A percentile compares a stretch with the other conserved stretches of the same genome.
phyloP scores from a whole-genome alignment of 2,329 filamentous ascomycete species.

The Aspergillus neoniger region DNA sequence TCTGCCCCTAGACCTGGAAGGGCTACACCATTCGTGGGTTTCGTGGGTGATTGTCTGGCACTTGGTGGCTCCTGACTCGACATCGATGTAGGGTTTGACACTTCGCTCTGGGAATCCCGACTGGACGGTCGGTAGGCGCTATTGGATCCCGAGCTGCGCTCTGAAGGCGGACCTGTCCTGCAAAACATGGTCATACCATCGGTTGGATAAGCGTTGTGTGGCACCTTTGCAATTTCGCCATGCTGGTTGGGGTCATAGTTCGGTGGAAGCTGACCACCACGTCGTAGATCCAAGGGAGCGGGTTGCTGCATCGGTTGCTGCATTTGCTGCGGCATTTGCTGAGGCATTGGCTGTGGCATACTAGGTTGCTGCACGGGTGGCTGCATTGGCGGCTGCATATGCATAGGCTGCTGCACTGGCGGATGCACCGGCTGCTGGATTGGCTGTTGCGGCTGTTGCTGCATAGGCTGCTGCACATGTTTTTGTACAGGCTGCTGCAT shows the following conservation, averaged over 20 bases:
- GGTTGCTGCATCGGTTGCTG: slow-evolving; percentile 28
- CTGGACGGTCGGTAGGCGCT: slow-evolving; percentile 75
- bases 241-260: slow-evolving; percentile 61
- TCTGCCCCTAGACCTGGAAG: slow-evolving; percentile 57
- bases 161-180: slow-evolving; percentile 71
- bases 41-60: slow-evolving; percentile 72
- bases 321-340: slow-evolving; percentile 23
- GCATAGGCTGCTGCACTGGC: slow-evolving; percentile 24
- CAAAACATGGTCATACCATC: slow-evolving; percentile 99
- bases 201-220: slow-evolving; percentile 89
- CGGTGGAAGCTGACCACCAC: slow-evolving; percentile 44
- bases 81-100: slow-evolving; percentile 84
- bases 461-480: slow-evolving; percentile 45
- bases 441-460: slow-evolving; percentile 18
- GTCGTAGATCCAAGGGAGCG: slow-evolving; percentile 41
- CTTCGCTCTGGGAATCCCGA: slow-evolving; percentile 86
- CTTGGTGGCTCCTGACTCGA: slow-evolving; percentile 81
- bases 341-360: slow-evolving; percentile 25
- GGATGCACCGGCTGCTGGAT: slow-evolving; percentile 30
- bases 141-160: slow-evolving; percentile 64
- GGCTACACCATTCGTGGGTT: slow-evolving; percentile 50
- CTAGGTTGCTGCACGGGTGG: slow-evolving; percentile 36
- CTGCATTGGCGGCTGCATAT: slow-evolving; percentile 41
- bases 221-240: slow-evolving; percentile 67
- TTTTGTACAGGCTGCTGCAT: slow-evolving; percentile 24